phyloP scores from a whole-genome alignment of 2,329 filamentous ascomycete genomes.

The Allantophomopsis cytisporea region DNA sequence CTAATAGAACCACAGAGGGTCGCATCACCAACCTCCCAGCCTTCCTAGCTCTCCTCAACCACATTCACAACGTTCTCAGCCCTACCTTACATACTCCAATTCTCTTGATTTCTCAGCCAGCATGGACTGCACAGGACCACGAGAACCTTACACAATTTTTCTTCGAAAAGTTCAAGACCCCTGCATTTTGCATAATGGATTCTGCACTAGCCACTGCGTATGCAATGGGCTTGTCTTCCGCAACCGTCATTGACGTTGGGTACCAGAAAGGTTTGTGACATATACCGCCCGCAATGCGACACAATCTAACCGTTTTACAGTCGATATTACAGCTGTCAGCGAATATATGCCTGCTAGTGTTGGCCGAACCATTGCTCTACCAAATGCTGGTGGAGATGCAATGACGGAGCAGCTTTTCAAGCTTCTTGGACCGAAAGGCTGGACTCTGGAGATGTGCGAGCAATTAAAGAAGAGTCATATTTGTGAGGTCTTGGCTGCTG shows the following conservation, averaged over 20 bases:
- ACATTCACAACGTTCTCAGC: conserved; percentile 80
- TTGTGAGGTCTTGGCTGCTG: conserved; percentile 52
- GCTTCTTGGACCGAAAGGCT: conserved; percentile 46
- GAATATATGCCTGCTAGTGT: conserved; percentile 67
- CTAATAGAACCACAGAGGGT: conserved; percentile 37
- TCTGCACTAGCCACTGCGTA: conserved; percentile 80
- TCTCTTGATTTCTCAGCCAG: conserved; percentile 76
- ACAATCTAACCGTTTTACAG: conserved; percentile 35
- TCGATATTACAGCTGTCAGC: conserved; percentile 80
- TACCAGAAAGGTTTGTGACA: conserved; percentile 32
- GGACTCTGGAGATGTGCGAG: conserved; percentile 54
- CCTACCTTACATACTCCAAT: conserved; percentile 92
- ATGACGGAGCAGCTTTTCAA: conserved; percentile 65
- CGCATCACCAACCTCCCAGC: conserved; percentile 82
- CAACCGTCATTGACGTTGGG: conserved; percentile 84
- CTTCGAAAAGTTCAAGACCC: conserved; percentile 94
- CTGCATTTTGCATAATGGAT: conserved; percentile 82
- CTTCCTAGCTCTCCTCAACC: conserved; percentile 84
- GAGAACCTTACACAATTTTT: conserved; percentile 86
- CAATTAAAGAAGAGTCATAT: conserved; percentile 54
- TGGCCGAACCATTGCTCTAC: conserved; percentile 43
- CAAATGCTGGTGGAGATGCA: conserved; percentile 67
- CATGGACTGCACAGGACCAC: conserved; percentile 79
- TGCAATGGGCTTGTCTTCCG: conserved; percentile 59
- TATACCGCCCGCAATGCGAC: too few species aligned